Evolutionary conservation across 2,329 filamentous ascomycete species (phyloP).

Genomic region (Endoconidiophora laricicola): DNA sequence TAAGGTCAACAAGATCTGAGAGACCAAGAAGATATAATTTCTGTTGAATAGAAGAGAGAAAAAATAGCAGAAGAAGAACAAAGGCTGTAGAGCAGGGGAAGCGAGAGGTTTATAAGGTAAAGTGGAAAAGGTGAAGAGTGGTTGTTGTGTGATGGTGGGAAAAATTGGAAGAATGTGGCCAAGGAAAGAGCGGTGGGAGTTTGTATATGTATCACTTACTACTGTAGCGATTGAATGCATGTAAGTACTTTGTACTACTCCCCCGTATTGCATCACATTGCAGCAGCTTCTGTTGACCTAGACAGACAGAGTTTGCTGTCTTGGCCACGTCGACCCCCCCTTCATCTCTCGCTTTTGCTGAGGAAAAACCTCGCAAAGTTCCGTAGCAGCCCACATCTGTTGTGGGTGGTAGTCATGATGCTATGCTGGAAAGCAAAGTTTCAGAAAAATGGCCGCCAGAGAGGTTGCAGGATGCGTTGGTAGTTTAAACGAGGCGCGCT

Average conservation of each 20-base stretch:
- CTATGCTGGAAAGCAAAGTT: no score
- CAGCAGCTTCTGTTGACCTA: no score
- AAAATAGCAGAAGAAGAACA: neutral
- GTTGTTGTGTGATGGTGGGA: constrained; percentile 3
- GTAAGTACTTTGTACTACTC: constrained; percentile 6
- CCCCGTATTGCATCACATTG: neutral
- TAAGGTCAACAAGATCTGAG: neutral
- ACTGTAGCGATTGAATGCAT: neutral
- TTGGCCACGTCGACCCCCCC: constrained; percentile 1
- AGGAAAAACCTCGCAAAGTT: no score
- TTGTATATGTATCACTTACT: no score
- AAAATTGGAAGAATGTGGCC: neutral
- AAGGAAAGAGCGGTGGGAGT: neutral
- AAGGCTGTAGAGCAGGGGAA: neutral
- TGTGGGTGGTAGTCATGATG: no score
- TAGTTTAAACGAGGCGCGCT: constrained; percentile 8
- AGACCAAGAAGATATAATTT: neutral
- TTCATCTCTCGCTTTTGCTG: neutral
- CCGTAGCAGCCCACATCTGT: no score
- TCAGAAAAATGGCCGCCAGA: neutral
- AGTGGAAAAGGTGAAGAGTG: neutral
- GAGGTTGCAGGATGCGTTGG: constrained; percentile 6
- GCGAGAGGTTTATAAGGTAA: neutral
- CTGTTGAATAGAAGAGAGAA: neutral
- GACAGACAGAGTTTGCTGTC: no score